These are phyloP conservation scores for Saccharomycopsis crataegensis DNA, from an alignment of 1,139 yeast genomes.

Conservation along the genomic window DNA sequence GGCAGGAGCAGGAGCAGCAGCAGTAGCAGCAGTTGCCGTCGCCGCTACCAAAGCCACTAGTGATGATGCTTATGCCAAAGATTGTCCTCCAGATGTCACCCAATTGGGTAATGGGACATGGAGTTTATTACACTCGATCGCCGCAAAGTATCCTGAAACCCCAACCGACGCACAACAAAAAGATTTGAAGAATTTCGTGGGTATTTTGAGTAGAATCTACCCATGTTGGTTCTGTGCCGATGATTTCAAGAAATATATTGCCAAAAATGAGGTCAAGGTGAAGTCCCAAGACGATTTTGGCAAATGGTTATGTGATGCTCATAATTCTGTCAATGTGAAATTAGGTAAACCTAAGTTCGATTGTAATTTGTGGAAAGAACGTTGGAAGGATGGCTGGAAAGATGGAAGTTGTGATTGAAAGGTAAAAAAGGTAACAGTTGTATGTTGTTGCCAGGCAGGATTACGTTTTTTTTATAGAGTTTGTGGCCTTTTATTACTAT, in stretches of 20 bases:
- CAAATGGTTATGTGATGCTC: slow-evolving; percentile 90
- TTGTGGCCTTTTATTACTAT: background rate
- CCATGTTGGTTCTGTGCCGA: slow-evolving; percentile 95
- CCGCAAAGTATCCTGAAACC: slow-evolving; percentile 76
- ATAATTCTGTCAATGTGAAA: slow-evolving; percentile 80
- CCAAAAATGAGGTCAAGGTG: slow-evolving; percentile 56
- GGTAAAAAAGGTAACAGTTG: background rate
- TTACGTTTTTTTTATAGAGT: background rate
- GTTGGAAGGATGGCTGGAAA: slow-evolving; percentile 85
- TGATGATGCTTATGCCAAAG: slow-evolving; percentile 32
- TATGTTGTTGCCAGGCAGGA: background rate
- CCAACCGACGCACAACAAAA: slow-evolving; percentile 57
- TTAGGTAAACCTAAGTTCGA: slow-evolving; percentile 81
- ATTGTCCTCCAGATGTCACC: slow-evolving; percentile 84
- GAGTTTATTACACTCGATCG: slow-evolving; percentile 86
- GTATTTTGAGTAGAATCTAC: slow-evolving; percentile 69
- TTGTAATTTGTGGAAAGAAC: slow-evolving; percentile 81
- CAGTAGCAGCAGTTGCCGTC: slow-evolving; percentile 15
- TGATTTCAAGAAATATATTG: slow-evolving; percentile 65
- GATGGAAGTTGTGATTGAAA: slow-evolving; percentile 24
- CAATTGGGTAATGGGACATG: slow-evolving; percentile 80
- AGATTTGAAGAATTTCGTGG: slow-evolving; percentile 65
- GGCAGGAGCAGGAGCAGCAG: slow-evolving; percentile 22
- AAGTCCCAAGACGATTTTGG: slow-evolving; percentile 74
- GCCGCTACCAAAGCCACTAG: slow-evolving; percentile 22